Percentiles rank a stretch among this genome's conserved stretches.
Evolutionary conservation across 2,329 filamentous ascomycete genomes (phyloP).

Genomic region (Teratosphaeria epicoccoides): DNA sequence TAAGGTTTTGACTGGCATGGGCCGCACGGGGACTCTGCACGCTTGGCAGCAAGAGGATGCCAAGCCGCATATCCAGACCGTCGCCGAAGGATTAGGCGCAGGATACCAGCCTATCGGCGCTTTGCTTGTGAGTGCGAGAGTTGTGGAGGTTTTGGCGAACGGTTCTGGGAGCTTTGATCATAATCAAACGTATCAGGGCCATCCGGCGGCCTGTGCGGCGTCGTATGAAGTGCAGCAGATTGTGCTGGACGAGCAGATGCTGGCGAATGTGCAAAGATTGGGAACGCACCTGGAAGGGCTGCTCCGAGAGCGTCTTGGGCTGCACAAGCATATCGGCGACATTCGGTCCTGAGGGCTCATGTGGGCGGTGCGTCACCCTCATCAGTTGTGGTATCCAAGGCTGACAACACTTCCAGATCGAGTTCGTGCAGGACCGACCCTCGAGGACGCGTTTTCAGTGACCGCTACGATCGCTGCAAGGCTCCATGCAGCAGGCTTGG

Average conservation of each 20-base stretch:
- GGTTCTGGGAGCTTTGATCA: constrained; percentile 39
- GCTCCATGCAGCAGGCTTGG: neutral
- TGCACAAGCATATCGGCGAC: constrained; percentile 44
- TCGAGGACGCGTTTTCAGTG: constrained; percentile 42
- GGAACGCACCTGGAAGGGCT: constrained; percentile 38
- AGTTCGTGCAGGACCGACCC: constrained; percentile 44
- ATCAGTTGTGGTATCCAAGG: neutral
- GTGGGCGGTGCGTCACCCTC: constrained; percentile 27
- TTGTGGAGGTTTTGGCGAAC: constrained; percentile 37
- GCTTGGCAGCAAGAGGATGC: constrained; percentile 29
- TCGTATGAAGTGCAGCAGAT: constrained; percentile 51
- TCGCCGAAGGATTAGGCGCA: constrained; percentile 54
- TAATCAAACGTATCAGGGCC: constrained; percentile 52
- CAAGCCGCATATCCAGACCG: constrained; percentile 51
- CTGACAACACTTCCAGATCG: constrained; percentile 32
- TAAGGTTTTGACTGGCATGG: constrained; percentile 31
- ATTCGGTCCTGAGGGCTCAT: constrained; percentile 49
- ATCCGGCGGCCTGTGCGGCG: constrained; percentile 46
- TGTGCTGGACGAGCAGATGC: constrained; percentile 36
- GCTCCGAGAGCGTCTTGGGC: constrained; percentile 34
- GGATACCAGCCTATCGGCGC: constrained; percentile 52
- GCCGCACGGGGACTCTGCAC: constrained; percentile 20
- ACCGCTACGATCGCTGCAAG: constrained; percentile 33
- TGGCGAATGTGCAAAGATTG: neutral
- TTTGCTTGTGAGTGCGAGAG: constrained; percentile 40